These are phyloP conservation scores for Daldinia grandis DNA, from an alignment of 495 filamentous ascomycete genomes.

Conservation along the genomic window DNA sequence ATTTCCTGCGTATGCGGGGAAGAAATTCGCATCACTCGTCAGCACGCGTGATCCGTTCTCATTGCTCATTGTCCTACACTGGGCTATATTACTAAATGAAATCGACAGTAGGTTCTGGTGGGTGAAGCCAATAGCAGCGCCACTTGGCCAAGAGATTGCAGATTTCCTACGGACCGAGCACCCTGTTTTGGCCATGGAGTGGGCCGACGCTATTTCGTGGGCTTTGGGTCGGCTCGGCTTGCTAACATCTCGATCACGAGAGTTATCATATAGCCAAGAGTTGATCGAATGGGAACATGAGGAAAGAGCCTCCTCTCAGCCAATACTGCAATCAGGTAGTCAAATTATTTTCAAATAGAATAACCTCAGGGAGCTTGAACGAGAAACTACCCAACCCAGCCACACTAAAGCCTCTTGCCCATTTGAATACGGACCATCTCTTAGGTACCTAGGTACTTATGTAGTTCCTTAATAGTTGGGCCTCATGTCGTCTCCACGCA, in stretches of 20 bases:
- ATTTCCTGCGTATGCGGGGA: conserved; percentile 39
- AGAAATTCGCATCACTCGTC: conserved; percentile 42
- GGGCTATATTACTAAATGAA: conserved; percentile 40
- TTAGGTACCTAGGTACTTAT: no score
- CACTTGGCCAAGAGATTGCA: conserved; percentile 33
- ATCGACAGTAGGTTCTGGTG: conserved; percentile 32
- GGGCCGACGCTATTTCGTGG: conserved; percentile 26
- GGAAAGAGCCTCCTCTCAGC: background rate
- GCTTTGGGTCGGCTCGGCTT: conserved; percentile 4
- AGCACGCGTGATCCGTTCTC: conserved; percentile 45
- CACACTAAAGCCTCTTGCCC: background rate
- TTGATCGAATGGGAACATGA: background rate
- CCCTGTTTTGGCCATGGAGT: conserved; percentile 19
- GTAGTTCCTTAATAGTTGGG: no score
- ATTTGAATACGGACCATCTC: background rate
- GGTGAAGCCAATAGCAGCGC: conserved; percentile 8
- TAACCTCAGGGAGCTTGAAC: background rate
- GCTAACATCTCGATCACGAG: conserved; percentile 7
- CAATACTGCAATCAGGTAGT: background rate
- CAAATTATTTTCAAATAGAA: background rate
- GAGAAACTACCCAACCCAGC: background rate
- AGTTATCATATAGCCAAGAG: conserved; percentile 8
- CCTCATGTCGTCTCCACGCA: no score
- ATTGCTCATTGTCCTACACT: conserved; percentile 47
- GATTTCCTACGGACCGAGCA: conserved; percentile 24